A percentile compares a stretch with the other conserved stretches of the same genome.
phyloP scores from a whole-genome alignment of 331 rosid species.

The Ulmus americana region DNA sequence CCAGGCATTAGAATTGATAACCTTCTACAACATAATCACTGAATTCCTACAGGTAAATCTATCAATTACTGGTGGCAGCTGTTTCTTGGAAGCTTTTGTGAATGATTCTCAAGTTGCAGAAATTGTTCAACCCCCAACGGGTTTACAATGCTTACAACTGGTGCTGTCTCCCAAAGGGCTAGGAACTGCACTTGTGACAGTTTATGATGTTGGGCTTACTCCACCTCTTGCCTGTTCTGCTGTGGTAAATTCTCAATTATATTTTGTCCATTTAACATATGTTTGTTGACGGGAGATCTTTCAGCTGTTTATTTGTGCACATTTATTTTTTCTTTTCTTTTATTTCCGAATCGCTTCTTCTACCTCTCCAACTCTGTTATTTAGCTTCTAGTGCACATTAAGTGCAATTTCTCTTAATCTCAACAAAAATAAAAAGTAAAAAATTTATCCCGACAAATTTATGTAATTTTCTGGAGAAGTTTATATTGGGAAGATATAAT shows the following conservation, averaged over 20 bases:
- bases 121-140: constrained; percentile 54
- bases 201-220: constrained; percentile 68
- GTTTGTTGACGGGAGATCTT: not conserved
- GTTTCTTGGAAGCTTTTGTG: constrained; percentile 72
- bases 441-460: not conserved
- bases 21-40: not conserved
- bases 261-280: constrained; percentile 1
- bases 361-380: not conserved
- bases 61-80: constrained; percentile 88
- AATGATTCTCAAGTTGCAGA: constrained; percentile 77
- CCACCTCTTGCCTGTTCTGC: constrained; percentile 73
- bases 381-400: constrained; percentile 1
- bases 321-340: not conserved
- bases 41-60: constrained; percentile 46
- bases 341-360: not conserved
- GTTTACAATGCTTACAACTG: constrained; percentile 58
- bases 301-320: not conserved
- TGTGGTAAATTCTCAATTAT: constrained; percentile 45
- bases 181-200: constrained; percentile 71
- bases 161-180: constrained; percentile 66
- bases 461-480: no score
- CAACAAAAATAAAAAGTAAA: not conserved
- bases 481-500: no score
- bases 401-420: not conserved
- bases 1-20: not conserved